A percentile compares a stretch with the other conserved stretches of the same genome.
Conservation (phyloP, 495 filamentous ascomycete genomes). For the Lichenothelia convexa region DNA sequence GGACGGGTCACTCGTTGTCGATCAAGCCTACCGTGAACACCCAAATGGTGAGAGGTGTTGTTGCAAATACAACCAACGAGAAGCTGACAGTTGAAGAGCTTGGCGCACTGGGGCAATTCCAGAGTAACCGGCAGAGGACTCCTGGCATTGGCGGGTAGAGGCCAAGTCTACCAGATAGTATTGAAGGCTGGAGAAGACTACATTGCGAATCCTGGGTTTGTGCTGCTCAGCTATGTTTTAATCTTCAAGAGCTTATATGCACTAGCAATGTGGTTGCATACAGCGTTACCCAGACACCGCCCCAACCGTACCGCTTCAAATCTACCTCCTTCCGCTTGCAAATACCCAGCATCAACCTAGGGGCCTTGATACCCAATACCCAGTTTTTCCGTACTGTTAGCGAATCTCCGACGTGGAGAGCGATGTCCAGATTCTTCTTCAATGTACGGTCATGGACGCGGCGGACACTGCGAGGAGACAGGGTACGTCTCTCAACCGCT, state of each 20-base stretch:
- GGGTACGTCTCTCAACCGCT: constrained; percentile 28
- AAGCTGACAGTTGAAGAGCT: constrained; percentile 37
- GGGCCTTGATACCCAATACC: constrained; percentile 36
- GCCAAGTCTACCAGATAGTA: constrained; percentile 69
- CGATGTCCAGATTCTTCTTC: constrained; percentile 39
- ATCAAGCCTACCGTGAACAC: constrained; percentile 56
- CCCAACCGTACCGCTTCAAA: constrained; percentile 68
- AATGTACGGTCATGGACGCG: constrained; percentile 53
- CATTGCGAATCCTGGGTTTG: constrained; percentile 58
- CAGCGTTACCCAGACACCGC: constrained; percentile 50
- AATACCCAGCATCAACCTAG: constrained; percentile 43
- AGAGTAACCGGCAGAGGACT: constrained; percentile 73
- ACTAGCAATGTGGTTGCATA: constrained; percentile 76
- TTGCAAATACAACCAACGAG: background rate
- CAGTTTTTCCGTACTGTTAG: constrained; percentile 55
- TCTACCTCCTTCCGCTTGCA: constrained; percentile 61
- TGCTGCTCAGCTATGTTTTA: background rate
- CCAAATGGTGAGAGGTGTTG: constrained; percentile 36
- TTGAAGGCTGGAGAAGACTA: constrained; percentile 70
- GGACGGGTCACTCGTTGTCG: constrained; percentile 78
- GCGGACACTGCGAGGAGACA: constrained; percentile 80
- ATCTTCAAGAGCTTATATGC: constrained; percentile 3
- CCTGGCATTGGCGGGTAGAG: constrained; percentile 63
- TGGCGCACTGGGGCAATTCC: constrained; percentile 84
- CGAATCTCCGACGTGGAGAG: constrained; percentile 50